Conservation (phyloP, 352 stramenopile genomes). For the Elongisporangium undulatum region DNA sequence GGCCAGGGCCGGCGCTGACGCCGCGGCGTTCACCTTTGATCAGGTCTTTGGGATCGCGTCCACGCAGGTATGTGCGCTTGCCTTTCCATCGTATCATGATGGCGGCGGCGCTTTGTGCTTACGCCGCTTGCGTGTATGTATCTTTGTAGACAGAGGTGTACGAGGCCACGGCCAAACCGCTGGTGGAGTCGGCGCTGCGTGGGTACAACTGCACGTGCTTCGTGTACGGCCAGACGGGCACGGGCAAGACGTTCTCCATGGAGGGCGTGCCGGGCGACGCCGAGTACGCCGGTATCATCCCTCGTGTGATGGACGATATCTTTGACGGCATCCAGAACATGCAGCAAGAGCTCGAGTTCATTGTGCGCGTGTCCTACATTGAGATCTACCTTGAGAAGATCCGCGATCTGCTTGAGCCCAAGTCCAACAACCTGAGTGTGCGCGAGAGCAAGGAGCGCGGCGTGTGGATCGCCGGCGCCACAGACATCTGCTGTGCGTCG, state of each 20-base stretch:
- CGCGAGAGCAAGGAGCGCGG: conserved; percentile 56
- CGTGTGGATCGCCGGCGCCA: conserved; percentile 59
- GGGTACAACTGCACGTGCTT: conserved; percentile 93
- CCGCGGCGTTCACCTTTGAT: conserved; percentile 73
- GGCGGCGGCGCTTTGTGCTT: background rate
- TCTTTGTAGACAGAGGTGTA: conserved; percentile 57
- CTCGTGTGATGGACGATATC: conserved; percentile 67
- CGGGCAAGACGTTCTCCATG: conserved; percentile 94
- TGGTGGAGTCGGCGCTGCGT: conserved; percentile 50
- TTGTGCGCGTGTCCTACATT: conserved; percentile 96
- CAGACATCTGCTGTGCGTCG: conserved; percentile 53
- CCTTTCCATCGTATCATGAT: background rate
- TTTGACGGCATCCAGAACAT: conserved; percentile 68
- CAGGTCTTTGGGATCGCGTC: conserved; percentile 53
- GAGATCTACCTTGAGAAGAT: conserved; percentile 99
- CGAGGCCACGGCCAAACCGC: conserved; percentile 50
- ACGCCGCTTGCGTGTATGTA: background rate
- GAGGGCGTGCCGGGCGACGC: conserved; percentile 57
- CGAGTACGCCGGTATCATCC: conserved; percentile 70
- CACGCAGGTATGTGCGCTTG: conserved; percentile 19
- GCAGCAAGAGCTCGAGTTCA: conserved; percentile 85
- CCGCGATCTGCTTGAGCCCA: conserved; percentile 89
- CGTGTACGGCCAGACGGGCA: conserved; percentile 90
- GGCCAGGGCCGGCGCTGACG: conserved; percentile 17
- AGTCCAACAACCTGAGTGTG: conserved; percentile 53